Percentiles rank a stretch among this genome's conserved stretches.
phyloP scores from a whole-genome alignment of 306 rosid species.

The Corylus avellana region DNA sequence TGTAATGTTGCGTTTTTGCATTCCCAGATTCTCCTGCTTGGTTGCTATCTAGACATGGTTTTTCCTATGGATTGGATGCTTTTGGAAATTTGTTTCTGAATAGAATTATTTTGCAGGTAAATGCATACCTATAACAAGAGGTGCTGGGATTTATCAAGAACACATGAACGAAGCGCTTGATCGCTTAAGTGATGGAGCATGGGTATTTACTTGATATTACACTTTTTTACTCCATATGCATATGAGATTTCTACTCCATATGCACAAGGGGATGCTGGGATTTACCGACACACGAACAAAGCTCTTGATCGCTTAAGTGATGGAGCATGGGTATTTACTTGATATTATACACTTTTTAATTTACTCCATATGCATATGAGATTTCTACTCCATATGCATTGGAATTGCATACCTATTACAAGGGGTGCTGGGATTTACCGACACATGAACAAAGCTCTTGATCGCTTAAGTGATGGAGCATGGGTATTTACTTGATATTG shows the following conservation, averaged over 20 bases:
- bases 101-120: conserved; percentile 55
- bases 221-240: background rate
- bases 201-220: conserved; percentile 59
- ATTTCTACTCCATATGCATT: background rate
- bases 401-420: conserved; percentile 19
- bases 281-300: conserved; percentile 87
- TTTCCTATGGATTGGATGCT: background rate
- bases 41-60: background rate
- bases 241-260: background rate
- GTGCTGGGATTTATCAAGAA: conserved; percentile 88
- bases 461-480: conserved; percentile 65
- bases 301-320: conserved; percentile 71
- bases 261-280: conserved; percentile 69
- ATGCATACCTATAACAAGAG: conserved; percentile 92
- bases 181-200: conserved; percentile 67
- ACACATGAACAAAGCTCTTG: conserved; percentile 88
- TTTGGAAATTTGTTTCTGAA: conserved; percentile 21
- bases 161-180: conserved; percentile 91
- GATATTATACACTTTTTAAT: conserved; percentile 4
- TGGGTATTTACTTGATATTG: conserved; percentile 63
- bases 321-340: conserved; percentile 84
- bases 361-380: background rate
- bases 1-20: background rate
- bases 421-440: conserved; percentile 93
- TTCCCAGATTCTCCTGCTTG: background rate